phyloP scores from a whole-genome alignment of 345 rosid species.

The Salix dunnii region DNA sequence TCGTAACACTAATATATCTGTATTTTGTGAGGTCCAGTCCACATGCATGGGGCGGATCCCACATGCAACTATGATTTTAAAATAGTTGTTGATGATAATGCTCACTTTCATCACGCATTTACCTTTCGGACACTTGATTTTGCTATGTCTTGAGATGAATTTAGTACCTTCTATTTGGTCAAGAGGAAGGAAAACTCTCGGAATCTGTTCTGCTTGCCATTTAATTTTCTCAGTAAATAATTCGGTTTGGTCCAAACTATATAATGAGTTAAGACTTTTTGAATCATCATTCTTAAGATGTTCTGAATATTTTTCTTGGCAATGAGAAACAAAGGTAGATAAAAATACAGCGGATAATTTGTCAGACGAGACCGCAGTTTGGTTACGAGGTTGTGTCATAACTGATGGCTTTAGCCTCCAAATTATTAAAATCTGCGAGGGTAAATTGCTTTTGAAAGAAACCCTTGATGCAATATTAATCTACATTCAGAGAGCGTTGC shows the following conservation, averaged over 20 bases:
- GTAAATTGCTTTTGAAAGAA: no score
- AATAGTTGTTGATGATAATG: neutral
- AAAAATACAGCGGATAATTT: no score
- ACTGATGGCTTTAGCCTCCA: neutral
- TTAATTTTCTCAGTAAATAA: neutral
- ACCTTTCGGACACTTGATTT: neutral
- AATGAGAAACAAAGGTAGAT: no score
- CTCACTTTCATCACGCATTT: neutral
- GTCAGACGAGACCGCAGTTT: no score
- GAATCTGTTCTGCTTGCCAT: neutral
- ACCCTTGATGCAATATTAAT: no score
- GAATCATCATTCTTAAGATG: no score
- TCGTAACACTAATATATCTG: neutral
- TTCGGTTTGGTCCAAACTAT: neutral
- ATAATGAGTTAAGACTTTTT: neutral
- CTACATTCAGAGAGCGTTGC: no score
- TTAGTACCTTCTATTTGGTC: neutral
- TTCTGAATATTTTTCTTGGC: no score
- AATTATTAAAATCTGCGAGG: no score
- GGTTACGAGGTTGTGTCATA: no score
- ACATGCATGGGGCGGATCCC: neutral
- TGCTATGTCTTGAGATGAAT: neutral
- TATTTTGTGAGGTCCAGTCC: neutral
- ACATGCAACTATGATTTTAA: neutral
- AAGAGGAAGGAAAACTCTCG: neutral